Conservation (phyloP, 495 filamentous ascomycete genomes). For the Tetracladium setigerum region DNA sequence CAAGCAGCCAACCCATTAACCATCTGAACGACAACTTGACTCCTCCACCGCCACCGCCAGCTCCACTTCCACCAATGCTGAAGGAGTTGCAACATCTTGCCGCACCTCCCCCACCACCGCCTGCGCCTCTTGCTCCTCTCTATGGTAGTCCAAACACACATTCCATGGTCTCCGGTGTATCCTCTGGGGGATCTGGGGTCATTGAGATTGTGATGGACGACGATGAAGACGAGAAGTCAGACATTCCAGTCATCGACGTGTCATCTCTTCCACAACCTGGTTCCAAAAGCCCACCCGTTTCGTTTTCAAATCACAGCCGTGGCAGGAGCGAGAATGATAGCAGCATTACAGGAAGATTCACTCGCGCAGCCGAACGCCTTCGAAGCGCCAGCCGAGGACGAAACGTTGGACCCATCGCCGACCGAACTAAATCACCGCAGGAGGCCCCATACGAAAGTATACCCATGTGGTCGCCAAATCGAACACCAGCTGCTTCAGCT, state of each 20-base stretch:
- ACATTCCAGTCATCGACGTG: conserved; percentile 12
- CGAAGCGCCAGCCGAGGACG: conserved; percentile 56
- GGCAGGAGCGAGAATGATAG: conserved; percentile 63
- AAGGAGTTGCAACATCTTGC: conserved; percentile 82
- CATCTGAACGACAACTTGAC: conserved; percentile 34
- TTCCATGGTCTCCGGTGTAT: conserved; percentile 33
- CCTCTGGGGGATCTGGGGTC: conserved; percentile 37
- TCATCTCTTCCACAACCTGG: conserved; percentile 14
- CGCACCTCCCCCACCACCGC: conserved; percentile 56
- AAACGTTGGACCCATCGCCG: conserved; percentile 24
- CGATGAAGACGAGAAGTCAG: conserved; percentile 31
- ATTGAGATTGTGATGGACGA: conserved; percentile 74
- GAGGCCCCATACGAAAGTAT: conserved; percentile 51
- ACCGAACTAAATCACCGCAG: conserved; percentile 11
- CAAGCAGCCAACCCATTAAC: conserved; percentile 24
- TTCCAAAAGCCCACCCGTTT: conserved; percentile 30
- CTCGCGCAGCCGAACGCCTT: conserved; percentile 60
- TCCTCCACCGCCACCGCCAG: conserved; percentile 42
- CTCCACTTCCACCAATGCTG: conserved; percentile 53
- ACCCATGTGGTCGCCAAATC: conserved; percentile 11
- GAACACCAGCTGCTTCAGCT: conserved; percentile 5
- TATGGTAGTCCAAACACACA: conserved; percentile 39
- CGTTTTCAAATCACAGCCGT: conserved; percentile 39
- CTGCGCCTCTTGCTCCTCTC: conserved; percentile 57
- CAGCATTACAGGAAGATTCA: conserved; percentile 51